Evolutionary conservation across 2,329 filamentous ascomycete species (phyloP).

Genomic region (Fusarium sp.): DNA sequence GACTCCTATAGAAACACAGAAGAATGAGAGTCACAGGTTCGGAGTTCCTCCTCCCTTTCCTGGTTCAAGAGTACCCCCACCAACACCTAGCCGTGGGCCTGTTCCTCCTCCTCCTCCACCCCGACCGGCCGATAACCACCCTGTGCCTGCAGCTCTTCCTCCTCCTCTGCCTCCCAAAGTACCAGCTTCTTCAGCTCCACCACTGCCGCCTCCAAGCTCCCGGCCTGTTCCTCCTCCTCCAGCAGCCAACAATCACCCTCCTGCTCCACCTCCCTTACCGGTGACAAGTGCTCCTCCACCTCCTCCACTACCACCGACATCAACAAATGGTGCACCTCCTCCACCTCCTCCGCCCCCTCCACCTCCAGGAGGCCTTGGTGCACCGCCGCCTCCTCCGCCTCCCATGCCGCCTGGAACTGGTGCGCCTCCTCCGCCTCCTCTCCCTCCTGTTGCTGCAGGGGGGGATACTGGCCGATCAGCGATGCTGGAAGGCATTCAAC

Average conservation of each 20-base stretch:
- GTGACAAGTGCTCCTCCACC: constrained; percentile 53
- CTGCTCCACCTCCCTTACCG: constrained; percentile 54
- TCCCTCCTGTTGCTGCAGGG: constrained; percentile 52
- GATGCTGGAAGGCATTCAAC: constrained; percentile 76
- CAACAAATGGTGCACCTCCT: constrained; percentile 6
- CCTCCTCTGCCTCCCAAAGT: constrained; percentile 61
- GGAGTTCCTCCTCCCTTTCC: constrained; percentile 83
- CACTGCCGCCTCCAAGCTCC: constrained; percentile 60
- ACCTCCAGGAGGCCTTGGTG: constrained; percentile 52
- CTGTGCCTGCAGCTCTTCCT: constrained; percentile 47
- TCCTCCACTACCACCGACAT: constrained; percentile 43
- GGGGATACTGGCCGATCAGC: constrained; percentile 62
- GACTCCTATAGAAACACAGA: constrained; percentile 67
- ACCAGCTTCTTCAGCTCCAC: constrained; percentile 55
- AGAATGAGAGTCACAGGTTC: constrained; percentile 67
- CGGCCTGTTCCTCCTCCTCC: constrained; percentile 64
- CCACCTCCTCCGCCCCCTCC: constrained; percentile 61
- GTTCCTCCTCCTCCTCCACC: constrained; percentile 77
- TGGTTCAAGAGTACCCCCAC: constrained; percentile 76
- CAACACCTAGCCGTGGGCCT: constrained; percentile 75
- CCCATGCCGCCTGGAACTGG: background rate
- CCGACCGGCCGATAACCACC: constrained; percentile 44
- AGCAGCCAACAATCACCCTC: constrained; percentile 46
- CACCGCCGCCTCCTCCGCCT: constrained; percentile 41
- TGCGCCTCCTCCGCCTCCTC: constrained; percentile 51